Evolutionary conservation across 495 filamentous ascomycete species (phyloP).

Genomic region (Echria macrotheca): DNA sequence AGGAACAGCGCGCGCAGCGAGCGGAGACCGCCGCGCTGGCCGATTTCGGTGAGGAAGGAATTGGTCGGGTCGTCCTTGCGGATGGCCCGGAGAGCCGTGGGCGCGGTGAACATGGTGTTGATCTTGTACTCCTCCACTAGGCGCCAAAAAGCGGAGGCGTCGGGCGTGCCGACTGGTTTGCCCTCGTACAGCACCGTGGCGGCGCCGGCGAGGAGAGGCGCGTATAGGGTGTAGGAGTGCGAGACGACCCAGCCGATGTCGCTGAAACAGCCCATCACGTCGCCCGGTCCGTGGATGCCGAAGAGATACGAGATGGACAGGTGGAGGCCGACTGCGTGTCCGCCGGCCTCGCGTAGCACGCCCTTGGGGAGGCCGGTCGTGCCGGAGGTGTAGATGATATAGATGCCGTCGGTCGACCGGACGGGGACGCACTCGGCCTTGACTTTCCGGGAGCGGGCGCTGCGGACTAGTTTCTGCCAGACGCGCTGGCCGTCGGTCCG

Average conservation of each 20-base stretch:
- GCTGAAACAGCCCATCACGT: constrained; percentile 53
- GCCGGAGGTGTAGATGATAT: constrained; percentile 85
- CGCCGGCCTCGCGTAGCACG: constrained; percentile 75
- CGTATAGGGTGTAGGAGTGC: constrained; percentile 82
- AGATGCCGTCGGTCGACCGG: constrained; percentile 68
- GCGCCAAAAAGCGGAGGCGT: constrained; percentile 83
- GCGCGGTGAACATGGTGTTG: constrained; percentile 78
- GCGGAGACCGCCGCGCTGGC: constrained; percentile 59
- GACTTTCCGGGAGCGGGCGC: constrained; percentile 56
- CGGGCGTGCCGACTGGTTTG: constrained; percentile 84
- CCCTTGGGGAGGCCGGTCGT: constrained; percentile 89
- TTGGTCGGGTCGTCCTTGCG: constrained; percentile 78
- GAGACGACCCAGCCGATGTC: constrained; percentile 85
- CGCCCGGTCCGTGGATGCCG: constrained; percentile 69
- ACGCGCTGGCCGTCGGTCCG: constrained; percentile 63
- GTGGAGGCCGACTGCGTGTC: constrained; percentile 81
- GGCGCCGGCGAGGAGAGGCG: constrained; percentile 67
- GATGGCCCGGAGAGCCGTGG: constrained; percentile 81
- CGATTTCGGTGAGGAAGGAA: constrained; percentile 53
- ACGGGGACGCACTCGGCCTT: constrained; percentile 70
- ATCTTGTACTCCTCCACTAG: constrained; percentile 80
- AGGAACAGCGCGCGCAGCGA: constrained; percentile 71
- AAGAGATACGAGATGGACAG: constrained; percentile 76
- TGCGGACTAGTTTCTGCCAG: constrained; percentile 72
- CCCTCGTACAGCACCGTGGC: constrained; percentile 88